Conservation (phyloP, 768 basidiomycete genomes). For the Coprinellus aureogranulatus region DNA sequence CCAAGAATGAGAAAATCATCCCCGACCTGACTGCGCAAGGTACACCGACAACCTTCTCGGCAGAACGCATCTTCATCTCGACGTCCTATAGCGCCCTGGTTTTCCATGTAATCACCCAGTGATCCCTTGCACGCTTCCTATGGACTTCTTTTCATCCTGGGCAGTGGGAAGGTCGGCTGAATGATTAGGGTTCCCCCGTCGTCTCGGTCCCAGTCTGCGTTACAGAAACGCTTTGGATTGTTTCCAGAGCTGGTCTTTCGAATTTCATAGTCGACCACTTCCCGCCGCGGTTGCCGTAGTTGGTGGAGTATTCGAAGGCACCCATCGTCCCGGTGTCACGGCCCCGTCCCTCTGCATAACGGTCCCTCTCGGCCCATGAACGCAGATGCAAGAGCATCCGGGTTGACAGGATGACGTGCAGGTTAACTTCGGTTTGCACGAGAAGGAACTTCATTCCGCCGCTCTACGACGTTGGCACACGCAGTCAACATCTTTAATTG, state of each 20-base stretch:
- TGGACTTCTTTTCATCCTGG: too few relatives aligned
- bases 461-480: not conserved
- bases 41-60: too few relatives aligned
- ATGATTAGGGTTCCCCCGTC: not conserved
- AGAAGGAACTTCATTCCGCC: not conserved
- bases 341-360: not conserved
- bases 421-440: not conserved
- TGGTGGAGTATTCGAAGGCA: slow-evolving; percentile 1
- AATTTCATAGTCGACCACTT: not conserved
- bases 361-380: not conserved
- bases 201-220: not conserved
- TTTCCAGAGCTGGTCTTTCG: not conserved
- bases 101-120: too few relatives aligned
- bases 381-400: slow-evolving; percentile 2
- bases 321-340: not conserved
- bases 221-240: not conserved
- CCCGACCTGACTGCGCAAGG: too few relatives aligned
- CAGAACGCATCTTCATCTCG: too few relatives aligned
- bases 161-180: too few relatives aligned
- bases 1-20: too few relatives aligned
- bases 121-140: too few relatives aligned
- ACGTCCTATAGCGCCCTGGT: too few relatives aligned
- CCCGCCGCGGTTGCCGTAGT: not conserved
- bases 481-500: not conserved
- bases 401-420: slow-evolving; percentile 3